phyloP scores from a whole-genome alignment of 352 stramenopile genomes.

The Globisporangium spinosum region DNA sequence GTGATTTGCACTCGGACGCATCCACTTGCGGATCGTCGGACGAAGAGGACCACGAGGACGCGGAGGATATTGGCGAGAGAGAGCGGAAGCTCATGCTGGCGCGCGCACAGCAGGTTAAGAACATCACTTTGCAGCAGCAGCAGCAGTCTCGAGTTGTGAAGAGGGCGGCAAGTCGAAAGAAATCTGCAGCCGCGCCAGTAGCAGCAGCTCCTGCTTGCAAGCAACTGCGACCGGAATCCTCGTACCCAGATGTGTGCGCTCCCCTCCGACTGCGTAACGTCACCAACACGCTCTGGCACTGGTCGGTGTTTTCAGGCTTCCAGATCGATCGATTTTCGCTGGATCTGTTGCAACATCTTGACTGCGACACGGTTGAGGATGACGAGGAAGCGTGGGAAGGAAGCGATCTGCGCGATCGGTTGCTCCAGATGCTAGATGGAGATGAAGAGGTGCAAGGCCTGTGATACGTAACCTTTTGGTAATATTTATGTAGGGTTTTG shows the following conservation, averaged over 20 bases:
- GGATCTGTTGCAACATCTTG: background rate
- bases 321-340: slow-evolving; percentile 11
- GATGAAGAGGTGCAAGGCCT: background rate
- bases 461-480: background rate
- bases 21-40: slow-evolving; percentile 36
- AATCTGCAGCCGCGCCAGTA: background rate
- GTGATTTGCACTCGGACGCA: slow-evolving; percentile 26
- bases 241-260: slow-evolving; percentile 12
- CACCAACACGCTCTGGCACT: slow-evolving; percentile 32
- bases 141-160: background rate
- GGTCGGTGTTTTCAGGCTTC: slow-evolving; percentile 32
- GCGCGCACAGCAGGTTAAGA: slow-evolving; percentile 33
- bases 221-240: background rate
- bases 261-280: slow-evolving; percentile 28
- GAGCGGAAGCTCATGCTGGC: slow-evolving; percentile 37
- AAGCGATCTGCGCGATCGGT: background rate
- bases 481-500: background rate
- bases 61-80: slow-evolving; percentile 29
- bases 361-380: background rate
- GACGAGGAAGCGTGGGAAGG: slow-evolving; percentile 2
- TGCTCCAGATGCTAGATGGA: background rate
- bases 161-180: background rate
- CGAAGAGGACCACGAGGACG: slow-evolving; percentile 23
- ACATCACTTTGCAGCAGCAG: slow-evolving; percentile 21
- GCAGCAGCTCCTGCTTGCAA: background rate